A percentile compares a stretch with the other conserved stretches of the same genome.
These are phyloP conservation scores for Neonectria neomacrospora DNA, from an alignment of 2,329 filamentous ascomycete species.

Conservation along the genomic window DNA sequence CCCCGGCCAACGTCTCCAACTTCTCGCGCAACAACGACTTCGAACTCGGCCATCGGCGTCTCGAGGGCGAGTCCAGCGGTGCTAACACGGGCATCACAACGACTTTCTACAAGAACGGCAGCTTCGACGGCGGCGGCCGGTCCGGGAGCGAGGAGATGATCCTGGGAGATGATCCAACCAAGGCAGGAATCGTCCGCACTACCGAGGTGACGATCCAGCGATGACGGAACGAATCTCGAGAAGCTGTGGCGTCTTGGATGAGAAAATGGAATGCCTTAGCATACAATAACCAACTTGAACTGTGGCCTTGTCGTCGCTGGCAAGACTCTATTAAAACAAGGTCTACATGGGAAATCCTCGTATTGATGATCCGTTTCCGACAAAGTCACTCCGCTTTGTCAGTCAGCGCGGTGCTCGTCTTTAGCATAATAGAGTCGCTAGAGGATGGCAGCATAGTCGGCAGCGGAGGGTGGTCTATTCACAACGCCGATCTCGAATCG, in stretches of 20 bases:
- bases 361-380: no score
- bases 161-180: slow-evolving; percentile 15
- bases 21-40: slow-evolving; percentile 23
- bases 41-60: slow-evolving; percentile 27
- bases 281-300: no score
- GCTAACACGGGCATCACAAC: slow-evolving; percentile 9
- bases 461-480: no score
- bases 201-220: slow-evolving; percentile 23
- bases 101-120: slow-evolving; percentile 22
- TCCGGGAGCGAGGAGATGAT: slow-evolving; percentile 32
- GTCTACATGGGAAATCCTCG: no score
- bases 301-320: no score
- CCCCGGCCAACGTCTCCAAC: slow-evolving; percentile 8
- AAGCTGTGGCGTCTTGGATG: background rate
- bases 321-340: no score
- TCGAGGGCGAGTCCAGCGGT: slow-evolving; percentile 10
- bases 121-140: slow-evolving; percentile 6
- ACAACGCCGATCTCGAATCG: no score
- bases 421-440: no score
- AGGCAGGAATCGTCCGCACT: slow-evolving; percentile 26
- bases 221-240: background rate
- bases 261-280: background rate
- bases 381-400: no score
- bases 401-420: background rate
- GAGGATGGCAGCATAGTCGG: no score